Base-by-base conservation (phyloP, 2,329 filamentous ascomycete genomes). In the Nemania sp. region DNA sequence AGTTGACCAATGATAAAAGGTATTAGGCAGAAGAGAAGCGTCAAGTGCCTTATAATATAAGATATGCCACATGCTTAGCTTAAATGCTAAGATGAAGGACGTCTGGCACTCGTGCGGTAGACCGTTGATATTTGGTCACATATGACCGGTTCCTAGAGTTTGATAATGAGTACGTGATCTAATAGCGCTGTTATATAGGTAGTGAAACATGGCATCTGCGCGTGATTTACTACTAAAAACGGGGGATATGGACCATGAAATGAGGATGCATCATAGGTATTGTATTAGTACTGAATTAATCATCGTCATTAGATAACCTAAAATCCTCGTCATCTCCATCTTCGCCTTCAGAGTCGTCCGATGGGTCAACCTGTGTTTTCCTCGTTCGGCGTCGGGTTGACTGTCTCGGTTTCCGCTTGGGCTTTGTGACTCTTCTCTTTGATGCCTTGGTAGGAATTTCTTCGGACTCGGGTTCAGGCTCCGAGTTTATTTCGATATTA, bases 331-430 rank as follows among this genome's bases (percentile, higher is more conserved):
- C 75, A 20, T 74, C 73, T 29, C 69, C 71, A 45, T 70, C 70
- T 13, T 74, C 71, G 18, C 54, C 54, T 27, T 53, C 62, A 8
- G 7, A 7, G 7, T 35, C 70, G 10, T 76, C 75, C 10, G 74
- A 74, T 26, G 69, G 69, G 15, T 68, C 67, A 7, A 70, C 61
- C 18, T 52, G 62, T 15, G 60, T 77, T 57, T 70, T 75, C 38
- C 75, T 70, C 51, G 65, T 70, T 53, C 75, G 73, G 32, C 73
- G 73, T 22, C 76, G 71, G 15, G 69, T 67, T 20, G 75, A 69
- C 22, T 68, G 72, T 62, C 67, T 73, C 43, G 68, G 61, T 43
- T 72, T 75, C 41, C 70, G 49, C 49, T 75, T 77, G 2, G 74
- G 67, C 63, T 76, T 77, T 5, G 73, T 67, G 49, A n/a, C 55